These are phyloP conservation scores for Theobroma cacao DNA, from an alignment of 345 rosid genomes.

Conservation along the genomic window DNA sequence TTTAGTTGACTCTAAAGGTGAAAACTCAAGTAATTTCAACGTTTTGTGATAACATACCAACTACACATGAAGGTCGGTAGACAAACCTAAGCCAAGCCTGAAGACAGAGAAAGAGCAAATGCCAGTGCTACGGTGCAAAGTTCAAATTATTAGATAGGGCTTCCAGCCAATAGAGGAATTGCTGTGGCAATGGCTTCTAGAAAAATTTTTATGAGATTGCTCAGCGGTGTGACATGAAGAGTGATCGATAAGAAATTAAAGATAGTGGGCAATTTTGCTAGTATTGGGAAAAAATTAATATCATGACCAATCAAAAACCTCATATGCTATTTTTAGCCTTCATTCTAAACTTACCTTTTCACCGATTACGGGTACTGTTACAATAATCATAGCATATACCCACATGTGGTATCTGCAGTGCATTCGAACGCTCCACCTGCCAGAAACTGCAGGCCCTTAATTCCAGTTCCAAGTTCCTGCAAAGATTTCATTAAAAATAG, in stretches of 20 bases:
- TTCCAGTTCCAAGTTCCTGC: background rate
- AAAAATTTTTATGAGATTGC: background rate
- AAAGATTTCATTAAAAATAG: background rate
- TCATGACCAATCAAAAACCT: background rate
- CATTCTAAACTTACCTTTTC: slow-evolving; percentile 1
- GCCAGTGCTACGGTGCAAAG: background rate
- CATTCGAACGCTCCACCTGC: slow-evolving; percentile 4
- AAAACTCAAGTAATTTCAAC: background rate
- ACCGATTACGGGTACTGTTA: background rate
- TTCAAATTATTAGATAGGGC: background rate
- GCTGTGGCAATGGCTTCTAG: background rate
- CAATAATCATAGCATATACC: background rate
- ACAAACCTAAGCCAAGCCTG: background rate
- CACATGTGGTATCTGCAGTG: background rate
- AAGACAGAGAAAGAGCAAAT: background rate
- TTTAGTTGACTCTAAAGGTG: slow-evolving; percentile 1
- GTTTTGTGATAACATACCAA: background rate
- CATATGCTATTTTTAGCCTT: slow-evolving; percentile 5
- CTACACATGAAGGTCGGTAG: background rate
- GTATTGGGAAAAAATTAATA: background rate
- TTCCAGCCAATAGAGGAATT: background rate
- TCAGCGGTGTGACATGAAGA: slow-evolving; percentile 1
- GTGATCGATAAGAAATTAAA: slow-evolving; percentile 7
- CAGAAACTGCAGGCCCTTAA: background rate
- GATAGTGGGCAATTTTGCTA: background rate